These are phyloP conservation scores for Pichia sp. DNA, from an alignment of 1,139 yeast genomes.

Conservation along the genomic window DNA sequence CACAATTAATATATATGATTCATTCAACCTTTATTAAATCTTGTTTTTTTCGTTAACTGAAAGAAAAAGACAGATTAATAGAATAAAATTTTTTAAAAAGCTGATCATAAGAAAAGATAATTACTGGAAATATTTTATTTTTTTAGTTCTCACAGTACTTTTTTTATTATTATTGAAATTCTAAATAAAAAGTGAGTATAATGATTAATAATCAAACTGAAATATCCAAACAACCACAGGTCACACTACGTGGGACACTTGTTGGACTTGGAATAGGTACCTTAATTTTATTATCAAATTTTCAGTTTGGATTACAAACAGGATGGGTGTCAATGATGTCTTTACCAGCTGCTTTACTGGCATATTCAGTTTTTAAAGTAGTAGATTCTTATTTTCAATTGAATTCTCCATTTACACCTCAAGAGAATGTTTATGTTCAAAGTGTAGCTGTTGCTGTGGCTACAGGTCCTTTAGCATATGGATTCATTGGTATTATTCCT, in stretches of 20 bases:
- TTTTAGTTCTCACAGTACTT: neutral
- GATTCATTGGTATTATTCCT: slow-evolving; percentile 93
- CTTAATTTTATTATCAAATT: slow-evolving; percentile 75
- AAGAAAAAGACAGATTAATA: no score
- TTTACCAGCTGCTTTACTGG: slow-evolving; percentile 86
- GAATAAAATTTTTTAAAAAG: no score
- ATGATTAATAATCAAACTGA: neutral
- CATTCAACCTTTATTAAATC: no score
- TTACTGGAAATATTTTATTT: neutral
- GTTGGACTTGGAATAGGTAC: slow-evolving; percentile 78
- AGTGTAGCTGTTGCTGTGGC: slow-evolving; percentile 96
- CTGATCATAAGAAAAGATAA: no score
- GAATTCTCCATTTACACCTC: slow-evolving; percentile 60
- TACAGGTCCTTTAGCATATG: slow-evolving; percentile 93
- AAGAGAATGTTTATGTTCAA: slow-evolving; percentile 87
- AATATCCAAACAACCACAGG: slow-evolving; percentile 42
- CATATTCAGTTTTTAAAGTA: slow-evolving; percentile 69
- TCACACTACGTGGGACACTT: slow-evolving; percentile 63
- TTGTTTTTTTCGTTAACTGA: no score
- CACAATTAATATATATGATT: no score
- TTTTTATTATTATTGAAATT: neutral
- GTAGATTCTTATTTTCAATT: slow-evolving; percentile 37
- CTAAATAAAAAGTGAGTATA: neutral
- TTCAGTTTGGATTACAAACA: slow-evolving; percentile 93
- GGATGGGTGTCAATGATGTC: slow-evolving; percentile 99